Evolutionary conservation across 768 basidiomycete species (phyloP), one percentile per base, ranked within the genome.

Genomic region (Kwoniella sp.): DNA sequence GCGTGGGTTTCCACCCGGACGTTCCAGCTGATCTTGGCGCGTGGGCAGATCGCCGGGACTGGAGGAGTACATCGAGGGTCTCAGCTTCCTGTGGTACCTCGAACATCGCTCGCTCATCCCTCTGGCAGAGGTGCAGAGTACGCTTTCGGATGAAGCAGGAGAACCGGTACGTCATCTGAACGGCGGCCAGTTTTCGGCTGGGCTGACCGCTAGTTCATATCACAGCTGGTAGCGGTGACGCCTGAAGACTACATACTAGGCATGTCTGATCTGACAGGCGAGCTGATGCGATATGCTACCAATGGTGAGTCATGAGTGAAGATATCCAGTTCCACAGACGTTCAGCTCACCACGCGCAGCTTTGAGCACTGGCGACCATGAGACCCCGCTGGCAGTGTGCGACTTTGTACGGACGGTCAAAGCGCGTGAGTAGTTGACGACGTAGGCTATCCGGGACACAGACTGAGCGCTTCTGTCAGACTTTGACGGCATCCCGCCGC

Each of bases 31-130:
- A 6, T 37, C 11, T 44, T 58, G 46, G 2, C 14, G 31, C n/a
- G 3, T 27, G 4, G 10, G 2, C 27, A 77, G 72, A 23, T 75
- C 77, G 8, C 75, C 75, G 2, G 78, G 92, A 3, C 75, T 98
- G 25, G 91, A 98, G 73, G 95, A 98, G 76, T 98, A 90, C 75
- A 88, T 96, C 58, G 95, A 98, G 73, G 91, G 88, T 1, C 76
- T 90, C 50, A 86, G 88, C 63, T 91, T 96, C 69, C 80, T 87
- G 0, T 82, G 91, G 73, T 96, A 87, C 69, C 80, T 93, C 43
- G 82, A 87, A 52, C 77, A 84, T 59, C 79, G 80, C 27, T 73
- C 79, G 2, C 76, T 95, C 49, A 81, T 95, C 48, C 78, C 84
- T 12, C 53, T 71, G 1, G 50, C 46, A 14, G 79, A 85, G 59